These are phyloP conservation scores for Stemphylium beticola DNA, from an alignment of 2,329 filamentous ascomycete genomes.

Conservation along the genomic window DNA sequence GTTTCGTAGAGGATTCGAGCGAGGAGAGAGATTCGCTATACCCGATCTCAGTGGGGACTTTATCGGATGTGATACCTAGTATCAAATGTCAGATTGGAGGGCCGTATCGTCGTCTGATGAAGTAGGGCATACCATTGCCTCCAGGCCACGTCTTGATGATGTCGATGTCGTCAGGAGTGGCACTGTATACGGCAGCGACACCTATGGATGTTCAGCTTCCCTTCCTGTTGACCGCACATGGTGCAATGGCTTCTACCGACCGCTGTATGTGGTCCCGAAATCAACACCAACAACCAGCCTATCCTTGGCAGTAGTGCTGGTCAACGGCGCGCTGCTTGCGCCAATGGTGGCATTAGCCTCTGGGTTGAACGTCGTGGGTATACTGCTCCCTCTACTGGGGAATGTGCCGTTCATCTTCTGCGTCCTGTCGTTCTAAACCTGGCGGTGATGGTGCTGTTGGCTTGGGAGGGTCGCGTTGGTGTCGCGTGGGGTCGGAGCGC, in stretches of 20 bases:
- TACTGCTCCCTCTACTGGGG: conserved; percentile 34
- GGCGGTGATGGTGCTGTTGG: conserved; percentile 5
- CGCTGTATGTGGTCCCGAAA: conserved; percentile 84
- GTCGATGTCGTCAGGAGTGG: conserved; percentile 78
- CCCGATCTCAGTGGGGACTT: conserved; percentile 78
- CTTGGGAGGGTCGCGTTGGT: conserved; percentile 4
- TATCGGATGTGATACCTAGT: conserved; percentile 76
- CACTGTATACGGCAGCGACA: conserved; percentile 75
- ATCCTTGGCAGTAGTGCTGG: conserved; percentile 53
- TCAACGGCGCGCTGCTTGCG: conserved; percentile 15
- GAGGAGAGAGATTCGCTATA: conserved; percentile 51
- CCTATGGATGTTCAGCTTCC: conserved; percentile 47
- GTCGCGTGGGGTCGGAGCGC: conserved; percentile 23
- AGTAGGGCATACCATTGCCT: conserved; percentile 64
- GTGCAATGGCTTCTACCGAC: conserved; percentile 46
- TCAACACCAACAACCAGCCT: conserved; percentile 79
- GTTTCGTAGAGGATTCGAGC: conserved; percentile 26
- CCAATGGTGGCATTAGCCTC: conserved; percentile 32
- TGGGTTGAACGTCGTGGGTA: conserved; percentile 42
- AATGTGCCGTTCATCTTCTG: conserved; percentile 31
- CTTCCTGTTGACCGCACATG: neutral
- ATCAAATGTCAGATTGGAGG: conserved; percentile 14
- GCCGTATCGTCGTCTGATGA: neutral
- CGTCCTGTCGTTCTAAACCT: conserved; percentile 2
- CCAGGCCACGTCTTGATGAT: conserved; percentile 85